Base-by-base conservation (phyloP, 2,329 filamentous ascomycete species). In the Trichoderma aggressivum region DNA sequence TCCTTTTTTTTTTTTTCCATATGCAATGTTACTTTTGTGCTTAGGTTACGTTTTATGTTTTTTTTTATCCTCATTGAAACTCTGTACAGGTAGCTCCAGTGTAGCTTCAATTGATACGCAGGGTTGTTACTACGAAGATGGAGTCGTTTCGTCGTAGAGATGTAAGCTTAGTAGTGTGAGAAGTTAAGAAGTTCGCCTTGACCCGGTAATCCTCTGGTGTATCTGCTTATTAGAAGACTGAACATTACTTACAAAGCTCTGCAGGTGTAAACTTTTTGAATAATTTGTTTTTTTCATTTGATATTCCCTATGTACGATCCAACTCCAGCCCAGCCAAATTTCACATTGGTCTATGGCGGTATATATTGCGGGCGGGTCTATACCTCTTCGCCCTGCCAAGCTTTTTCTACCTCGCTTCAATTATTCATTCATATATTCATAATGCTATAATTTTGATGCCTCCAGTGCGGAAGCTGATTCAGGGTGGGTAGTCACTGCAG, bases 401-500 rank as follows among this genome's bases (percentile, higher is more conserved):
- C 47, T 18, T 32, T 61, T 63, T 26, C 28, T 30, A 14, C 34
- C 32, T 70, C 43, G 43, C 67, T 56, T 63, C 26, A 21, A 70
- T 36, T 53, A 56, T 63, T 62, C 28, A 55, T 24, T 71, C 63
- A 68, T 69, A 10, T 59, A 62, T 62, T 70, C 71, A 34, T 75
- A 71, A 73, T 43, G 71, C 39, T 59, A 69, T 69, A 69, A 28
- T 69, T 72, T 73, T 47, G 71, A 65, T 53, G 58, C 66, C 43
- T 65, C 61, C 34, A 26, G 50, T 10, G 34, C n/a, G 34, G 65
- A 69, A 21, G n/a, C 18, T 18, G 12, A 7, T 59, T 36, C 60
- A 28, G 50, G 36, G 36, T 28, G 28, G 55, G 24, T 68, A 78
- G 80, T 82, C 83, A 88, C 82, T 88, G 86, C 78, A 90, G 80